These are phyloP conservation scores for Termitomyces sp. DNA, from an alignment of 768 basidiomycete species.

Conservation along the genomic window DNA sequence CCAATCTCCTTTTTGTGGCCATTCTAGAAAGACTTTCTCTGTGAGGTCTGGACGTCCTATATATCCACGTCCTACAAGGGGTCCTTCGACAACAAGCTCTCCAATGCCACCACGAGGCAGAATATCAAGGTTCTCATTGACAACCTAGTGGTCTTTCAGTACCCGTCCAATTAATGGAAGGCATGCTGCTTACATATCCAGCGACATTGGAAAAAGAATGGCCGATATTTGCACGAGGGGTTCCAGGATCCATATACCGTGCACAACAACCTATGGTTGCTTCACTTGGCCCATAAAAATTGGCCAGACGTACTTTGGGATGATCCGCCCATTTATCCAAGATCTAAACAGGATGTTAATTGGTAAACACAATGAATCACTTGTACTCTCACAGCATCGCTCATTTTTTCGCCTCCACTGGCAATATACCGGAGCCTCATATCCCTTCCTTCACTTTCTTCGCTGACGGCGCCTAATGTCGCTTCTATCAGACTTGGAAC, in stretches of 20 bases:
- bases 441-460: conserved; percentile 15
- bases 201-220: conserved; percentile 31
- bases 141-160: conserved; percentile 29
- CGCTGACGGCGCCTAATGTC: conserved; percentile 29
- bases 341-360: conserved; percentile 16
- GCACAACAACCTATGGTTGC: conserved; percentile 48
- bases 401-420: conserved; percentile 50
- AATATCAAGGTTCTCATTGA: conserved; percentile 34
- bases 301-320: conserved; percentile 36
- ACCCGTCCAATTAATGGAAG: neutral
- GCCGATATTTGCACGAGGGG: conserved; percentile 39
- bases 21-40: conserved; percentile 38
- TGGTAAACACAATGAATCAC: neutral
- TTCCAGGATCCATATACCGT: conserved; percentile 32
- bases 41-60: conserved; percentile 38
- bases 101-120: conserved; percentile 38
- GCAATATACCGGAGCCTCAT: conserved; percentile 36
- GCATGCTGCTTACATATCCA: conserved; percentile 20
- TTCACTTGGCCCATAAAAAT: conserved; percentile 50
- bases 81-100: conserved; percentile 45
- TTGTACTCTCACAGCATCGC: conserved; percentile 32
- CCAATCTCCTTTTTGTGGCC: conserved; percentile 32
- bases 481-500: conserved; percentile 50
- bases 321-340: conserved; percentile 44
- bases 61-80: conserved; percentile 45